Evolutionary conservation across 208 protist species (phyloP), one percentile per base, ranked within the genome.

Genomic region (Leishmania amazonensis): DNA sequence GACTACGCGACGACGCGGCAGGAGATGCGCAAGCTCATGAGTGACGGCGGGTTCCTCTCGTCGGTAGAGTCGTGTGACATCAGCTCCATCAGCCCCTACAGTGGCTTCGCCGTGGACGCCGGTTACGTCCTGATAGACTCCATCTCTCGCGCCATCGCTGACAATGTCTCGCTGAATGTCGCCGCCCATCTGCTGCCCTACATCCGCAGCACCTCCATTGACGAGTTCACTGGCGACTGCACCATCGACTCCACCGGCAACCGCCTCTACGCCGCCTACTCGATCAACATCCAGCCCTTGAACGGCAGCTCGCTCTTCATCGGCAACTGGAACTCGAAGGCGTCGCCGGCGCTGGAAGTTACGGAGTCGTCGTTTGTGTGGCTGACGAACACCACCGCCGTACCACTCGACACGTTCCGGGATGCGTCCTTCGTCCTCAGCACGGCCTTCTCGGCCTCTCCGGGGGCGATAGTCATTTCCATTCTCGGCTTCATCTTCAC

Each of bases 401-500:
- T 88, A 7, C 94, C 94, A 42, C 80, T 86, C 1, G 92, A 95
- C 85, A 97, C 94, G 0, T 96, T 96, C 76, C 90, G 94, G n/a
- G 91, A 95, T 75, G 86, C 90, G 49, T 89, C 90, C 58, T 97
- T 97, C 81, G 91, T 96, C 51, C 80, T 96, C 54, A 85, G 86
- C 73, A 81, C 85, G n/a, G 90, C 89, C 42, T 84, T 93, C 21
- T 85, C 88, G n/a, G 90, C 91, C 28, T 94, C 90, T n/a, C 89
- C 93, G 3, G 93, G 93, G 17, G 88, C 89, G 21, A 97, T 97
- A 79, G 91, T 95, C 31, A 85, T 96, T 38, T 95, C 91, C 21
- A 83, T 96, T 31, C 82, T 97, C 21, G 94, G 94, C 49, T 96
- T 97, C 76, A 80, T 96, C 53, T 53, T 87, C 74, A 97, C 94